These are phyloP conservation scores for Epichloe sp. DNA, from an alignment of 2,329 filamentous ascomycete genomes.

Conservation along the genomic window DNA sequence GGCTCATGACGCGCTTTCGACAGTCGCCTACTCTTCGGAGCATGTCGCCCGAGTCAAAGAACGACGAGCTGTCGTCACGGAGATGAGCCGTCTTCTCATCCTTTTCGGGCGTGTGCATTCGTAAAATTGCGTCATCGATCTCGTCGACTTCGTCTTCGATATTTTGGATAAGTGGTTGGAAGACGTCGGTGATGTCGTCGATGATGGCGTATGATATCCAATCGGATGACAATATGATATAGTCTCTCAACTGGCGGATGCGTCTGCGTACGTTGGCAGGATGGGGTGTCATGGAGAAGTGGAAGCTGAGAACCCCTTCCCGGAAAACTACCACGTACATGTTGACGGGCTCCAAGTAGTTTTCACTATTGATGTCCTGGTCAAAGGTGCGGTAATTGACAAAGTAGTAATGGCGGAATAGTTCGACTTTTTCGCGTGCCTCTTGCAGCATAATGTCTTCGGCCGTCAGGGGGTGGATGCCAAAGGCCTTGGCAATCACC, in stretches of 20 bases:
- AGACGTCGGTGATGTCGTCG: constrained; percentile 96
- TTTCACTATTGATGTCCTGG: constrained; percentile 77
- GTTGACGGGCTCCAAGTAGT: constrained; percentile 90
- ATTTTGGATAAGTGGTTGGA: constrained; percentile 77
- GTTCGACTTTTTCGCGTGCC: constrained; percentile 91
- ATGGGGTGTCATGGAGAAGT: constrained; percentile 92
- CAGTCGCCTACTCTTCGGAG: constrained; percentile 84
- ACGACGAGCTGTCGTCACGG: constrained; percentile 29
- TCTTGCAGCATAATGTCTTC: constrained; percentile 98
- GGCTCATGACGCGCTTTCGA: constrained; percentile 91
- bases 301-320: constrained; percentile 90
- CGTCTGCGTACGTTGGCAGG: constrained; percentile 89
- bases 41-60: constrained; percentile 57
- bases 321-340: constrained; percentile 97
- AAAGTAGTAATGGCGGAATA: constrained; percentile 97
- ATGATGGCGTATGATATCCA: constrained; percentile 99
- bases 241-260: constrained; percentile 87
- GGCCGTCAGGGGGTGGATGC: constrained; percentile 90
- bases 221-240: constrained; percentile 81
- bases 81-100: constrained; percentile 33
- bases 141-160: constrained; percentile 96
- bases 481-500: constrained; percentile 79
- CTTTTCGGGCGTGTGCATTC: constrained; percentile 54
- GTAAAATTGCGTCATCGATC: constrained; percentile 84
- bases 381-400: constrained; percentile 98